These are phyloP conservation scores for Kalanchoe fedtschenkoi DNA, from an alignment of 164 flowering plant species.

Conservation along the genomic window DNA sequence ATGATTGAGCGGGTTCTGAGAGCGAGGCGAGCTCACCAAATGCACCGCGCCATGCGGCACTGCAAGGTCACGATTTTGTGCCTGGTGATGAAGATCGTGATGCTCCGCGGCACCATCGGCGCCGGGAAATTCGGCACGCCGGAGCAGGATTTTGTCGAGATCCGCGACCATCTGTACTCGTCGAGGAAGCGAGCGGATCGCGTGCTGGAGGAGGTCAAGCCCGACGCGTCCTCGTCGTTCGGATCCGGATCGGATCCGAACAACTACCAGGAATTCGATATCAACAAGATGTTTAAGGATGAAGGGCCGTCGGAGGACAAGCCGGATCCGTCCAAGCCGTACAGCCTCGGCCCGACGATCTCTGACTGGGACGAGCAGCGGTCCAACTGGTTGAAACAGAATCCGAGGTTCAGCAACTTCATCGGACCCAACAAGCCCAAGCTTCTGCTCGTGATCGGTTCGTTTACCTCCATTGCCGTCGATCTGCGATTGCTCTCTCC, in stretches of 20 bases:
- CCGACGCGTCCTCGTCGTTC: slow-evolving; percentile 10
- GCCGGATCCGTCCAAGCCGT: slow-evolving; percentile 40
- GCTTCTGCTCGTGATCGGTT: slow-evolving; percentile 43
- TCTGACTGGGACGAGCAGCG: slow-evolving; percentile 39
- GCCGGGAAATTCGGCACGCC: slow-evolving; percentile 82
- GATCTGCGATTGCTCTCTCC: too few species aligned
- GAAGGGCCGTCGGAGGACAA: slow-evolving; percentile 32
- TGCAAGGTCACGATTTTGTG: slow-evolving; percentile 59
- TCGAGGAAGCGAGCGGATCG: slow-evolving; percentile 35
- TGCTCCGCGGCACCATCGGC: slow-evolving; percentile 77
- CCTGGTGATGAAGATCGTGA: slow-evolving; percentile 59
- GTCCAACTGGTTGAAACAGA: slow-evolving; percentile 23
- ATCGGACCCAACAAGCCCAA: slow-evolving; percentile 30
- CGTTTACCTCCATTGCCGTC: too few species aligned
- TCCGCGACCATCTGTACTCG: slow-evolving; percentile 37
- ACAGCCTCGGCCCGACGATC: slow-evolving; percentile 32
- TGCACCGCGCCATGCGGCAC: slow-evolving; percentile 43
- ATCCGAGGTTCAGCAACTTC: slow-evolving; percentile 27
- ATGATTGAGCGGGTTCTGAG: slow-evolving; percentile 42
- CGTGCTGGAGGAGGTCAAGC: slow-evolving; percentile 41
- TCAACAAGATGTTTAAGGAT: slow-evolving; percentile 29
- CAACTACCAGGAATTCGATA: slow-evolving; percentile 28
- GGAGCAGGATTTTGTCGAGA: slow-evolving; percentile 49
- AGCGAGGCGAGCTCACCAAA: slow-evolving; percentile 32
- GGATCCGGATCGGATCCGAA: slow-evolving; percentile 10